Percentiles rank a stretch among this genome's conserved stretches.
phyloP scores from a whole-genome alignment of 2,329 filamentous ascomycete species.

The Cladophialophora exuberans region DNA sequence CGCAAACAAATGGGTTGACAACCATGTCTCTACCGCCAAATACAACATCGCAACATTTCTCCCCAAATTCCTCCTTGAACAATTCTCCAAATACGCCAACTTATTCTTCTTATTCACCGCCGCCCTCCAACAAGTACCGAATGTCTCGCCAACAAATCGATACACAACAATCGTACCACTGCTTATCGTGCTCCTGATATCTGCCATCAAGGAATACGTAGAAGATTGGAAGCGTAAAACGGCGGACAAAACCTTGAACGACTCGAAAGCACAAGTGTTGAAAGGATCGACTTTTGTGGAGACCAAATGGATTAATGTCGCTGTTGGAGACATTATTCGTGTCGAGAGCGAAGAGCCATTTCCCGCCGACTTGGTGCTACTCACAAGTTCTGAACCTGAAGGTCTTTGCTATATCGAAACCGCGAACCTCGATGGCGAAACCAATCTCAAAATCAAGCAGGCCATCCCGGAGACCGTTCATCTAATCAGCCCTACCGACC shows the following conservation, averaged over 20 bases:
- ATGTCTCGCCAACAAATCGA: slow-evolving; percentile 89
- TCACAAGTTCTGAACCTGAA: slow-evolving; percentile 95
- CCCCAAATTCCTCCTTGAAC: slow-evolving; percentile 95
- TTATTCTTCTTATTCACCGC: slow-evolving; percentile 99
- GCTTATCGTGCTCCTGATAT: slow-evolving; percentile 86
- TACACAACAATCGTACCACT: slow-evolving; percentile 98
- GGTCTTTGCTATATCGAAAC: slow-evolving; percentile 98
- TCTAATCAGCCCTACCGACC: slow-evolving; percentile 82
- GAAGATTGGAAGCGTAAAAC: slow-evolving; percentile 90
- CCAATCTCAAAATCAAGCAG: slow-evolving; percentile 98
- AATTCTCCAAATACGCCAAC: slow-evolving; percentile 99
- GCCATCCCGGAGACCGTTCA: slow-evolving; percentile 88
- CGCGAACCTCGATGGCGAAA: slow-evolving; percentile 95
- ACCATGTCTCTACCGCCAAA: slow-evolving; percentile 96
- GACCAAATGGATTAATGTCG: slow-evolving; percentile 90
- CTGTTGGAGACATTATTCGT: slow-evolving; percentile 88
- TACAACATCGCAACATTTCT: slow-evolving; percentile 93
- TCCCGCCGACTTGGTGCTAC: slow-evolving; percentile 86
- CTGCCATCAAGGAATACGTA: slow-evolving; percentile 88
- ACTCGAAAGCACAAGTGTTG: slow-evolving; percentile 80
- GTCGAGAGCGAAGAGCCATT: slow-evolving; percentile 96
- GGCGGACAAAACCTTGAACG: slow-evolving; percentile 85
- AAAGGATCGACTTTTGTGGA: slow-evolving; percentile 83
- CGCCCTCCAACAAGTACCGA: slow-evolving; percentile 89
- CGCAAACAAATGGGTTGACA: slow-evolving; percentile 88